phyloP scores from a whole-genome alignment of 2,329 filamentous ascomycete genomes.

The Bipolaris victoriae region DNA sequence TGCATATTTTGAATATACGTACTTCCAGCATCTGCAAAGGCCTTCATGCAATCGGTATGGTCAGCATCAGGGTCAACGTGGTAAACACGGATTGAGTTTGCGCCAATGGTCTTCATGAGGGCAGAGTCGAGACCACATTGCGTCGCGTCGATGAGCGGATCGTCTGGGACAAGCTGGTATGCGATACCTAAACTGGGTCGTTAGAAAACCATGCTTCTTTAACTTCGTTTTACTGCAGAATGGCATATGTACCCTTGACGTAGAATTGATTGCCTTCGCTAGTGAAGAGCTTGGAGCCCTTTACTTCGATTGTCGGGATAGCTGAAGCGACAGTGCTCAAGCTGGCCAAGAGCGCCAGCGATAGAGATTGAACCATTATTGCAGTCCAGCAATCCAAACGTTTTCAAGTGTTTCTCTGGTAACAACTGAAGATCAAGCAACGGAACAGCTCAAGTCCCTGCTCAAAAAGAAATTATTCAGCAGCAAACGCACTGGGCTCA shows the following conservation, averaged over 20 bases:
- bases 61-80: constrained; percentile 76
- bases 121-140: constrained; percentile 78
- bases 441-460: background rate
- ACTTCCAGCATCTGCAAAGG: constrained; percentile 69
- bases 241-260: constrained; percentile 69
- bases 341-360: constrained; percentile 30
- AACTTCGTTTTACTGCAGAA: background rate
- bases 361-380: constrained; percentile 16
- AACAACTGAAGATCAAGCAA: background rate
- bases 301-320: constrained; percentile 62
- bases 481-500: background rate
- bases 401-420: background rate
- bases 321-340: constrained; percentile 49
- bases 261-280: constrained; percentile 82
- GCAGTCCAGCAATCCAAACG: background rate
- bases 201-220: constrained; percentile 6
- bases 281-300: constrained; percentile 86
- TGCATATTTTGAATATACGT: background rate
- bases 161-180: constrained; percentile 69
- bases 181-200: constrained; percentile 66
- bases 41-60: constrained; percentile 81
- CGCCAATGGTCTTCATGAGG: constrained; percentile 79
- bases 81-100: constrained; percentile 87
- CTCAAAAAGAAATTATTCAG: background rate
- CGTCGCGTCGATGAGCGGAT: constrained; percentile 75